phyloP scores from a whole-genome alignment of 306 rosid genomes.

The Casuarina glauca region DNA sequence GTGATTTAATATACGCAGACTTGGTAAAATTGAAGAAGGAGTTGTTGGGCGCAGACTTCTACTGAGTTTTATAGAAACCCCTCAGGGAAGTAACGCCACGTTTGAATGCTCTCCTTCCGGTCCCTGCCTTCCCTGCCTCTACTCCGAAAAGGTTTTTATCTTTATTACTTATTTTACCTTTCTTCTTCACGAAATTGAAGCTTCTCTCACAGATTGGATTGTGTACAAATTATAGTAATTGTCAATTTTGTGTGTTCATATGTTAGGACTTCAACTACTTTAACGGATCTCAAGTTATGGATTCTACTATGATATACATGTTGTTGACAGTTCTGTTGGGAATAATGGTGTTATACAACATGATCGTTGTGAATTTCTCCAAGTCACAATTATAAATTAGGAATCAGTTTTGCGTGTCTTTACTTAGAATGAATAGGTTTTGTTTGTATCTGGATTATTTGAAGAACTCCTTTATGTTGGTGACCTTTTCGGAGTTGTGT shows the following conservation, averaged over 20 bases:
- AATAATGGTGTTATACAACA: neutral
- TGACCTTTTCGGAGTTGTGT: neutral
- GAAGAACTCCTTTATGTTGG: neutral
- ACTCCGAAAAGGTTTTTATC: slow-evolving; percentile 71
- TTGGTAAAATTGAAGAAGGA: slow-evolving; percentile 34
- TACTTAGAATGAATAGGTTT: neutral
- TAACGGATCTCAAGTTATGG: neutral
- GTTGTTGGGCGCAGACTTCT: slow-evolving; percentile 59
- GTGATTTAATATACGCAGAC: slow-evolving; percentile 39
- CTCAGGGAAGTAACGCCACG: slow-evolving; percentile 62
- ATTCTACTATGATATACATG: neutral
- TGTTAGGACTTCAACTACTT: neutral
- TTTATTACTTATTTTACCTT: neutral
- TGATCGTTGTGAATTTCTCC: neutral
- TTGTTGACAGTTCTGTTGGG: neutral
- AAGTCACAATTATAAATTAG: neutral
- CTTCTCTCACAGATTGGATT: neutral
- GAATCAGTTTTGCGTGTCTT: neutral
- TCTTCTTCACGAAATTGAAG: neutral
- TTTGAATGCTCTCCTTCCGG: slow-evolving; percentile 92
- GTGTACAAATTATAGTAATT: neutral
- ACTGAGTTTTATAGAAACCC: slow-evolving; percentile 67
- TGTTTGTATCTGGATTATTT: neutral
- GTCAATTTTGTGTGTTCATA: neutral
- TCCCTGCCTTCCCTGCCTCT: slow-evolving; percentile 86